These are phyloP conservation scores for Fraxinus latifolia DNA, from an alignment of 305 asterid genomes.

Conservation along the genomic window DNA sequence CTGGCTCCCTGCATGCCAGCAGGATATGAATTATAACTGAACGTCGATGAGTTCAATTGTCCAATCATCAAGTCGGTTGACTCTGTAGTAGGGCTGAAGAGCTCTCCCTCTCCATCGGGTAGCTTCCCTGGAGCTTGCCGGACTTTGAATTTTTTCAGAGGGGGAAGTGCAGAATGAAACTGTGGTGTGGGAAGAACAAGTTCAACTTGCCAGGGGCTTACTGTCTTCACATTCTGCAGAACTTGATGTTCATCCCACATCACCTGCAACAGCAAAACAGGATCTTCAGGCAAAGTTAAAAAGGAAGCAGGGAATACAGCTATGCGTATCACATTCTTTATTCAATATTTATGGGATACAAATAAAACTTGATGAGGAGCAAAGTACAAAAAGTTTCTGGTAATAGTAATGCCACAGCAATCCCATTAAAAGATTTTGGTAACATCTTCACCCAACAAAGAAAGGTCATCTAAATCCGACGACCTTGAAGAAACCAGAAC, in stretches of 20 bases:
- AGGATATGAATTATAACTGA: slow-evolving; percentile 31
- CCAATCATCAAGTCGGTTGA: slow-evolving; percentile 14
- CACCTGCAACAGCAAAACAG: slow-evolving; percentile 31
- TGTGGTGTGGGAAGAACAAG: slow-evolving; percentile 20
- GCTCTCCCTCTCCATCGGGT: slow-evolving; percentile 25
- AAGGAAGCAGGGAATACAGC: background rate
- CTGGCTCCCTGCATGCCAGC: slow-evolving; percentile 59
- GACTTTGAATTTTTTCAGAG: slow-evolving; percentile 30
- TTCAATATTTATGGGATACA: background rate
- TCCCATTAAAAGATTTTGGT: background rate
- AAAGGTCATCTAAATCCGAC: background rate
- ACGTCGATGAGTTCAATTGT: slow-evolving; percentile 6
- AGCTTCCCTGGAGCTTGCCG: slow-evolving; percentile 18
- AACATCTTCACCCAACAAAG: background rate
- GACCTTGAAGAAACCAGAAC: background rate
- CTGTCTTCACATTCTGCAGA: slow-evolving; percentile 29
- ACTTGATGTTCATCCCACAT: slow-evolving; percentile 44
- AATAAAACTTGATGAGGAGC: too few relatives aligned
- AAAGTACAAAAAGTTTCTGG: background rate
- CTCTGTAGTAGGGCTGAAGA: slow-evolving; percentile 15
- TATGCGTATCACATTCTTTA: background rate
- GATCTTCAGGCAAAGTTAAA: background rate
- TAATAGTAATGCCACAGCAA: background rate
- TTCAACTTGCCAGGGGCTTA: slow-evolving; percentile 56
- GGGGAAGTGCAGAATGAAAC: slow-evolving; percentile 22